Evolutionary conservation across 2,329 filamentous ascomycete species (phyloP).

Genomic region (Geoglossum cookeanum): DNA sequence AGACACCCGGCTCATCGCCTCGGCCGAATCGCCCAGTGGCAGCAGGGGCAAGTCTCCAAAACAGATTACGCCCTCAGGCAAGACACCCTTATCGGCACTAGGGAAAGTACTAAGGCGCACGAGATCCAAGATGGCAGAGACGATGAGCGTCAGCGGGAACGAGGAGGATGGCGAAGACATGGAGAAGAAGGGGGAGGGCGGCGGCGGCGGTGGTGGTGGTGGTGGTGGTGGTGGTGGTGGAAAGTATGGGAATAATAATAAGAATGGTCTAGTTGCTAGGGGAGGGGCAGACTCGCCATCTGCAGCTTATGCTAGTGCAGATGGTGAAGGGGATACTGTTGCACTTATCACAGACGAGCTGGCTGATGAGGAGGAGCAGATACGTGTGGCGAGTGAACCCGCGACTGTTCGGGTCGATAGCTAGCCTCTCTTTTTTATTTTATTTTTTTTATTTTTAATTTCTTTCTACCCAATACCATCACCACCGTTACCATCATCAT

Average conservation of each 20-base stretch:
- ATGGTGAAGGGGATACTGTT: not conserved
- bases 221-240: not conserved
- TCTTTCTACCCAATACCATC: too few relatives aligned
- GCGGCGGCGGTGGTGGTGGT: not conserved
- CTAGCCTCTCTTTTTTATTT: not conserved
- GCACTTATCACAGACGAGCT: not conserved
- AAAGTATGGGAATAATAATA: not conserved
- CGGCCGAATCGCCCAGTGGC: not conserved
- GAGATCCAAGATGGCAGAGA: slow-evolving; percentile 1
- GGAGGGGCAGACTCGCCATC: not conserved
- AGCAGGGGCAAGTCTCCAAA: not conserved
- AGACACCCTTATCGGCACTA: not conserved
- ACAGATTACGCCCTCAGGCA: not conserved
- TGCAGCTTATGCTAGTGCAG: not conserved
- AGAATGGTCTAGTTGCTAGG: not conserved
- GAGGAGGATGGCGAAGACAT: not conserved
- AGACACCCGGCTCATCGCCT: not conserved
- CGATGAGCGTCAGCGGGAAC: not conserved
- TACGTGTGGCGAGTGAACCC: not conserved
- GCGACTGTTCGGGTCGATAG: not conserved
- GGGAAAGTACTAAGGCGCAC: not conserved
- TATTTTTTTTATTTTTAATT: not conserved
- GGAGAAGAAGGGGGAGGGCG: not conserved
- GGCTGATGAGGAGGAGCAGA: too few relatives aligned
- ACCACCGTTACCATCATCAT: too few relatives aligned